These are phyloP conservation scores for Rhodotorula sp. DNA, from an alignment of 1,284 basidiomycete species.

Conservation along the genomic window DNA sequence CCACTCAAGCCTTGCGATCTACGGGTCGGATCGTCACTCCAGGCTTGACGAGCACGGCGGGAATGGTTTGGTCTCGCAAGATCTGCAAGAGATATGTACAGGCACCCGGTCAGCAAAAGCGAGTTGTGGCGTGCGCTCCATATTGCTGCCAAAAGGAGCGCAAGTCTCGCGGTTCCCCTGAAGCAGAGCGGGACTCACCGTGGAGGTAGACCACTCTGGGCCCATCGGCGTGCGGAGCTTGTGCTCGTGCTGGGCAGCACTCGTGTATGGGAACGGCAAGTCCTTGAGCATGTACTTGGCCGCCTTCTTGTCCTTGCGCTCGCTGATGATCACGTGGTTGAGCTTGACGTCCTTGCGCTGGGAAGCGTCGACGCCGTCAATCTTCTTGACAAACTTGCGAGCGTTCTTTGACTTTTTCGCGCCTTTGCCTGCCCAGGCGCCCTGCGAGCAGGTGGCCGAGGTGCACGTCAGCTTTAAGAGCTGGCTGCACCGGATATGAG, in stretches of 20 bases:
- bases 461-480: too few species aligned
- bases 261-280: constrained; percentile 90
- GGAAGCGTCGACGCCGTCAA: constrained; percentile 72
- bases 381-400: constrained; percentile 68
- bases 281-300: constrained; percentile 82
- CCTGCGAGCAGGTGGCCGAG: constrained; percentile 55
- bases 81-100: constrained; percentile 6
- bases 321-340: constrained; percentile 87
- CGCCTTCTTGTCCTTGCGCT: constrained; percentile 90
- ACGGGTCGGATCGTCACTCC: constrained; percentile 43
- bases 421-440: constrained; percentile 85
- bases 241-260: constrained; percentile 81
- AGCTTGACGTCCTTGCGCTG: constrained; percentile 79
- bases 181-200: constrained; percentile 60
- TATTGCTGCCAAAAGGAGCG: too few species aligned
- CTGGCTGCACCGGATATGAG: background rate
- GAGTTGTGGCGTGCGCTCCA: too few species aligned
- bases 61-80: constrained; percentile 59
- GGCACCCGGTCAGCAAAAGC: too few species aligned
- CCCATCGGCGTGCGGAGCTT: constrained; percentile 78
- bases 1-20: constrained; percentile 9
- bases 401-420: constrained; percentile 51
- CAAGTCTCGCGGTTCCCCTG: background rate
- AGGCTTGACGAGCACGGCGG: constrained; percentile 75
- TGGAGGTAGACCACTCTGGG: constrained; percentile 87